phyloP scores from a whole-genome alignment of 176 grass and related monocot species.

The Carex parvula region DNA sequence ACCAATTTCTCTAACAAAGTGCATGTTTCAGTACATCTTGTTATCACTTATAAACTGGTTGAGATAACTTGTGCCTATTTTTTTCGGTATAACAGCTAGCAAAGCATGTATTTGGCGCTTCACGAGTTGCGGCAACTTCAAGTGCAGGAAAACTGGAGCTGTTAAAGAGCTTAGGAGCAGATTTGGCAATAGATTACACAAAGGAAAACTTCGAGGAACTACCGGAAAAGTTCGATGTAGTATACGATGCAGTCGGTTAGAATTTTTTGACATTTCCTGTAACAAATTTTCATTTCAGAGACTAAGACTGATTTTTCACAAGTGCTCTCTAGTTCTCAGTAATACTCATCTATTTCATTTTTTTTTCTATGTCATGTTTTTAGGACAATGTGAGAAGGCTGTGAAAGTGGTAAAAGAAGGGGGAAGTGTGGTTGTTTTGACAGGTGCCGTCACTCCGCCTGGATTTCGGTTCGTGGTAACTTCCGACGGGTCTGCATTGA shows the following conservation, averaged over 20 bases:
- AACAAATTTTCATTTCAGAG: not conserved
- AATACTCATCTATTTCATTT: not conserved
- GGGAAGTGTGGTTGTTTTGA: slow-evolving; percentile 66
- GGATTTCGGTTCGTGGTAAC: slow-evolving; percentile 91
- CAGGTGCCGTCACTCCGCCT: slow-evolving; percentile 49
- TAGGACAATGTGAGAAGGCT: slow-evolving; percentile 87
- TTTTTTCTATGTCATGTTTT: not conserved
- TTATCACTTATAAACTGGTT: not conserved
- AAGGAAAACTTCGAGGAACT: slow-evolving; percentile 73
- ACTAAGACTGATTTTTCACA: not conserved
- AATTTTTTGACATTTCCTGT: not conserved
- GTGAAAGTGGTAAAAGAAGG: slow-evolving; percentile 73
- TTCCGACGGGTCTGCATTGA: slow-evolving; percentile 47
- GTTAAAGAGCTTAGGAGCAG: slow-evolving; percentile 65
- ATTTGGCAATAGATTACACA: slow-evolving; percentile 83
- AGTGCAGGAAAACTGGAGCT: slow-evolving; percentile 74
- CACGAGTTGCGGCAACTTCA: slow-evolving; percentile 59
- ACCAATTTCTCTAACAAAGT: not conserved
- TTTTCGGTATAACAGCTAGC: slow-evolving; percentile 49
- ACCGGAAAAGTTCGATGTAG: slow-evolving; percentile 70
- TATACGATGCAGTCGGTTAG: slow-evolving; percentile 82
- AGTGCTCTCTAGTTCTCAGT: not conserved
- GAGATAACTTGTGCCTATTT: no score
- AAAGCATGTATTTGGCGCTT: slow-evolving; percentile 67
- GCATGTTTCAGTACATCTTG: not conserved